A percentile compares a stretch with the other conserved stretches of the same genome.
Evolutionary conservation across 306 rosid species (phyloP).

Genomic region (Ziziphus jujuba): DNA sequence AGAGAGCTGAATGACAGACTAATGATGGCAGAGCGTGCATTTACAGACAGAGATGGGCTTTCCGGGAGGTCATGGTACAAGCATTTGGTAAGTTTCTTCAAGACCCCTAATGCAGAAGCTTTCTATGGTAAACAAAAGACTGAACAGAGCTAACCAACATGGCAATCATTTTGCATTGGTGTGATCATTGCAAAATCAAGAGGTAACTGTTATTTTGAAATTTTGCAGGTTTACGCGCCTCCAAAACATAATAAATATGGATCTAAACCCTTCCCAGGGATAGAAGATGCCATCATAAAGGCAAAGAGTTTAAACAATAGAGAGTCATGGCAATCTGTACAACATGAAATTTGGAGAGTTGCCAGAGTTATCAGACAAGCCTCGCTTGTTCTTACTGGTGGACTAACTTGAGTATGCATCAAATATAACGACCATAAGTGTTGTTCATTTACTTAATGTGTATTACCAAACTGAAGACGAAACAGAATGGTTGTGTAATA

Average conservation of each 20-base stretch:
- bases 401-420: slow-evolving; percentile 43
- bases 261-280: slow-evolving; percentile 62
- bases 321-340: slow-evolving; percentile 61
- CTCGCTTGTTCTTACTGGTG: slow-evolving; percentile 51
- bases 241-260: slow-evolving; percentile 59
- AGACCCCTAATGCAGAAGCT: too few species aligned
- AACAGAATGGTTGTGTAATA: too few species aligned
- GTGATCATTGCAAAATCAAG: too few species aligned
- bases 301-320: slow-evolving; percentile 37
- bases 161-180: too few species aligned
- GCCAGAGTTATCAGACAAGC: slow-evolving; percentile 60
- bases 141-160: too few species aligned
- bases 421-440: too few species aligned
- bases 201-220: too few species aligned
- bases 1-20: slow-evolving; percentile 69
- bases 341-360: slow-evolving; percentile 72
- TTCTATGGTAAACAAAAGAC: too few species aligned
- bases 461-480: too few species aligned
- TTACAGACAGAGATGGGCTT: slow-evolving; percentile 71
- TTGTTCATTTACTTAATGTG: too few species aligned
- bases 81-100: slow-evolving; percentile 58
- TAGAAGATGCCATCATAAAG: slow-evolving; percentile 44
- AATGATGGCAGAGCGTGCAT: slow-evolving; percentile 75
- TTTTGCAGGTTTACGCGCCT: slow-evolving; percentile 57
- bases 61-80: slow-evolving; percentile 64